These are phyloP conservation scores for Colletotrichum cordylinicola DNA, from an alignment of 2,329 filamentous ascomycete genomes.

Conservation along the genomic window DNA sequence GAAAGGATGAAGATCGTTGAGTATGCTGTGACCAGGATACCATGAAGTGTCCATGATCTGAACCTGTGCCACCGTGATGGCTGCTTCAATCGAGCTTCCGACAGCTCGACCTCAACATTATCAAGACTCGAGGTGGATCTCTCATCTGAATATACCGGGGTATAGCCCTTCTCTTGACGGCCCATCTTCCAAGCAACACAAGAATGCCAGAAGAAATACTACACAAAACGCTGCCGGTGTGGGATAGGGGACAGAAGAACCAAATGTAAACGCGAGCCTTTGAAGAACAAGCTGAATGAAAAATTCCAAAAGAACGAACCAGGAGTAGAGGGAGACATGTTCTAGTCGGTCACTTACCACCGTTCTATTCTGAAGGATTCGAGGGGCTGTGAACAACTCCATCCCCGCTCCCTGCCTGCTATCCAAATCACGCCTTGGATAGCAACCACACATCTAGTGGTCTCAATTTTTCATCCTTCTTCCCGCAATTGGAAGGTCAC, in stretches of 20 bases:
- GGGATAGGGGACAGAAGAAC: neutral
- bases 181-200: neutral
- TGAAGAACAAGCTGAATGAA: neutral
- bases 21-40: neutral
- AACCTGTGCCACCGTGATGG: neutral
- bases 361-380: neutral
- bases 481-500: slow-evolving; percentile 8
- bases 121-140: neutral
- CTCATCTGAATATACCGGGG: slow-evolving; percentile 1
- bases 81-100: neutral
- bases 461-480: neutral
- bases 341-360: neutral
- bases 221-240: neutral
- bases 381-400: neutral
- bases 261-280: neutral
- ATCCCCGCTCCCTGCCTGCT: neutral
- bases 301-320: neutral
- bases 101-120: neutral
- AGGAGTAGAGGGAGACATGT: neutral
- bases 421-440: neutral
- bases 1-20: neutral
- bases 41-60: slow-evolving; percentile 6
- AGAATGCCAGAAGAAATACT: neutral
- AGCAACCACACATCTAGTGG: neutral
- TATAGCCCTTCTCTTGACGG: neutral